These are phyloP conservation scores for Penicillium decumbens DNA, from an alignment of 2,329 filamentous ascomycete genomes.

Conservation along the genomic window DNA sequence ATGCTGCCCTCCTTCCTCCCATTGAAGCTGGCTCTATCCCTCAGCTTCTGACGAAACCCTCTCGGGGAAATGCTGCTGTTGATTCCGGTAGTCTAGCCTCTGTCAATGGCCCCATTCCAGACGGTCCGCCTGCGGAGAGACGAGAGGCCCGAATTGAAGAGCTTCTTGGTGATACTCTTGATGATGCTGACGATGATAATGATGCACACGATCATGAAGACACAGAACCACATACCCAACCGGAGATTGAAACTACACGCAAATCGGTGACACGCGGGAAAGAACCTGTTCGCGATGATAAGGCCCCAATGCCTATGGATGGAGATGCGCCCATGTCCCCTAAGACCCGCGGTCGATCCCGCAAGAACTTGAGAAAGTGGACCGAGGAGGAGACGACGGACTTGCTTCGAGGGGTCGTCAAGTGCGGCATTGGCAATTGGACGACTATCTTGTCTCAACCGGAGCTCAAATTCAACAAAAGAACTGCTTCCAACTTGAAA, in stretches of 20 bases:
- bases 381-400: slow-evolving; percentile 58
- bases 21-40: slow-evolving; percentile 51
- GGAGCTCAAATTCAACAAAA: slow-evolving; percentile 54
- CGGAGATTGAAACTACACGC: background rate
- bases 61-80: slow-evolving; percentile 22
- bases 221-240: slow-evolving; percentile 7
- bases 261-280: slow-evolving; percentile 8
- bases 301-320: slow-evolving; percentile 5
- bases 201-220: slow-evolving; percentile 15
- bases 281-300: slow-evolving; percentile 1
- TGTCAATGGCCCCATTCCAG: slow-evolving; percentile 11
- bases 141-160: slow-evolving; percentile 36
- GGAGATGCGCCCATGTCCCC: slow-evolving; percentile 28
- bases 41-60: slow-evolving; percentile 36
- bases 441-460: slow-evolving; percentile 57
- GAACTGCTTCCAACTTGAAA: slow-evolving; percentile 60
- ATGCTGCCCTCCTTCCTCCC: slow-evolving; percentile 57
- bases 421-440: slow-evolving; percentile 61
- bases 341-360: slow-evolving; percentile 38
- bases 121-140: slow-evolving; percentile 27
- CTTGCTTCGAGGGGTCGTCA: slow-evolving; percentile 55
- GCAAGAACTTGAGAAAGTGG: slow-evolving; percentile 53
- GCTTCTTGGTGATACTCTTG: slow-evolving; percentile 30
- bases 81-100: slow-evolving; percentile 21
- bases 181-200: slow-evolving; percentile 17